These are phyloP conservation scores for Arthromyces matolae DNA, from an alignment of 768 basidiomycete genomes.

Conservation along the genomic window DNA sequence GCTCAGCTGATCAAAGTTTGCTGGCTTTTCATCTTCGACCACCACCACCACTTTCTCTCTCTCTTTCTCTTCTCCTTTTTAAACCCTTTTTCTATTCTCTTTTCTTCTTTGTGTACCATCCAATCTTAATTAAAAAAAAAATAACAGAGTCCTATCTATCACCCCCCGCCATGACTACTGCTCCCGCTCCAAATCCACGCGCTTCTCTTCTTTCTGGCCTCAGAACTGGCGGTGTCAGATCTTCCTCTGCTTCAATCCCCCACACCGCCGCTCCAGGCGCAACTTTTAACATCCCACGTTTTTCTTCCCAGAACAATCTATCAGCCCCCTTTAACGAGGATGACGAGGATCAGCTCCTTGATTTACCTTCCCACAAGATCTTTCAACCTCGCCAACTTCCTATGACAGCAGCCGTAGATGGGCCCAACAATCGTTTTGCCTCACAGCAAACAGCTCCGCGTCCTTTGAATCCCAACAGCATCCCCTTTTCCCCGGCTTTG, in stretches of 20 bases:
- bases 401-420: conserved; percentile 71
- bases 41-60: conserved; percentile 30
- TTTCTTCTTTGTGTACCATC: conserved; percentile 21
- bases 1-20: conserved; percentile 23
- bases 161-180: conserved; percentile 43
- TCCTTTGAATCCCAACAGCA: conserved; percentile 51
- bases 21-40: conserved; percentile 30
- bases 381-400: conserved; percentile 50
- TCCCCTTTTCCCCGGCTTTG: too few relatives aligned
- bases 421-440: conserved; percentile 59
- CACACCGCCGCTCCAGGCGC: conserved; percentile 65
- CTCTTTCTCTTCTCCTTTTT: conserved; percentile 28
- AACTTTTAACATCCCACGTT: conserved; percentile 63
- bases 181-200: conserved; percentile 50
- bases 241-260: conserved; percentile 57
- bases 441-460: conserved; percentile 51
- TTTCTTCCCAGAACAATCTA: conserved; percentile 41
- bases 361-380: conserved; percentile 50
- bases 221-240: conserved; percentile 86
- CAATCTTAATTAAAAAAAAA: conserved; percentile 34
- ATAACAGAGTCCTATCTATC: too few relatives aligned
- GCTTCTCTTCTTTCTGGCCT: conserved; percentile 86
- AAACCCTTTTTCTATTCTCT: conserved; percentile 15
- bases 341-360: conserved; percentile 61
- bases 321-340: conserved; percentile 42